Evolutionary conservation across 495 filamentous ascomycete species (phyloP).

Genomic region (Penicillium waksmanii): DNA sequence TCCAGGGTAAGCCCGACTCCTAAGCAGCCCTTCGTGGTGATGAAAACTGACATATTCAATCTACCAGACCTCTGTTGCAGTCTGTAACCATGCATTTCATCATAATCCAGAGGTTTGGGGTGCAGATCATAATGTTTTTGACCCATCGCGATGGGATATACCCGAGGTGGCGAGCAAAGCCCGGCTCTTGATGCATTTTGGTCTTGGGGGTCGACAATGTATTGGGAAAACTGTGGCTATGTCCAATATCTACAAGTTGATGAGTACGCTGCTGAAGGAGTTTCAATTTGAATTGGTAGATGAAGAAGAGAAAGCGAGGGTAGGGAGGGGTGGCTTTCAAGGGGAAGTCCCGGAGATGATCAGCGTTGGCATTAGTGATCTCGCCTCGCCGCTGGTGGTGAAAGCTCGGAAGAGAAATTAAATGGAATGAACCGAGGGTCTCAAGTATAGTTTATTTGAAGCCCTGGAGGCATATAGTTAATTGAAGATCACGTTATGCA

Average conservation of each 20-base stretch:
- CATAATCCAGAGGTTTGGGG: constrained; percentile 19
- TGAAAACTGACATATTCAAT: neutral
- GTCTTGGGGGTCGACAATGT: constrained; percentile 17
- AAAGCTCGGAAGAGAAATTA: constrained; percentile 1
- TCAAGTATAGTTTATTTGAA: neutral
- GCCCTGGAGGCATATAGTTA: neutral
- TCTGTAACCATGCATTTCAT: constrained; percentile 23
- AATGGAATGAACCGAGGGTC: neutral
- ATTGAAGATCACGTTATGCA: constrained; percentile 8
- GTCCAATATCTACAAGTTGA: constrained; percentile 20
- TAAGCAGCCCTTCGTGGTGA: too few relatives aligned
- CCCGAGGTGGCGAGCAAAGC: constrained; percentile 7
- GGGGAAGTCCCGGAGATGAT: constrained; percentile 15
- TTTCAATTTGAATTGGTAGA: constrained; percentile 16
- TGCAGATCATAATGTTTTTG: constrained; percentile 10
- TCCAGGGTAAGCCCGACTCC: neutral
- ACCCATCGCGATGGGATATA: constrained; percentile 17
- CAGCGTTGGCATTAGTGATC: constrained; percentile 22
- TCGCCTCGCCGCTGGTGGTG: constrained; percentile 16
- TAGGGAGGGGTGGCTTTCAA: neutral
- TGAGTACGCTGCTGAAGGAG: constrained; percentile 17
- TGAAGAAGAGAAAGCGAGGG: neutral
- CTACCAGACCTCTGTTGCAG: constrained; percentile 13
- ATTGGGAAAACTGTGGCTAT: constrained; percentile 21
- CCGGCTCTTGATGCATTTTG: constrained; percentile 17